Conservation (phyloP, 2,329 filamentous ascomycete genomes). For the Atkinsonella texensis region DNA sequence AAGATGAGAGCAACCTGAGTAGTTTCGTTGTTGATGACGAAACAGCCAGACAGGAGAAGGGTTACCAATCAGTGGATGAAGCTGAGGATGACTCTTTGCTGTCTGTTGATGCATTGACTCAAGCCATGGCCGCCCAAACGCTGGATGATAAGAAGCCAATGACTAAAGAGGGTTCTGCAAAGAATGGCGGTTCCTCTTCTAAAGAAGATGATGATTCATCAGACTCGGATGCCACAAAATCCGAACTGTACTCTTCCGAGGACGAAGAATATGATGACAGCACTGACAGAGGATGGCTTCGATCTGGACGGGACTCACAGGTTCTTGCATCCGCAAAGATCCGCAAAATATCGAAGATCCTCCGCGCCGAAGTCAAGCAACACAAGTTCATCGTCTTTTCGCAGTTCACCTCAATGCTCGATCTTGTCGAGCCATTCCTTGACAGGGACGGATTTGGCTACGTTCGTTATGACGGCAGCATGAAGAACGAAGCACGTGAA, state of each 20-base stretch:
- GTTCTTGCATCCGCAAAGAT: slow-evolving; percentile 80
- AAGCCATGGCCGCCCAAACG: slow-evolving; percentile 25
- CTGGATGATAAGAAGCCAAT: slow-evolving; percentile 15
- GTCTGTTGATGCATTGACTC: slow-evolving; percentile 24
- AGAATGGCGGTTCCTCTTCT: slow-evolving; percentile 18
- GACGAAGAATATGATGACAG: slow-evolving; percentile 19
- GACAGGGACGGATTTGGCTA: slow-evolving; percentile 61
- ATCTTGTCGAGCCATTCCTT: slow-evolving; percentile 89
- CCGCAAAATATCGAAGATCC: slow-evolving; percentile 67
- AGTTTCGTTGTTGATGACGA: slow-evolving; percentile 46
- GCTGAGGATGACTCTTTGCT: slow-evolving; percentile 21
- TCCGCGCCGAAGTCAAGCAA: slow-evolving; percentile 62
- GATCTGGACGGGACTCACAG: slow-evolving; percentile 13
- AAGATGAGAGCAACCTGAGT: slow-evolving; percentile 35
- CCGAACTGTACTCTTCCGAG: slow-evolving; percentile 23
- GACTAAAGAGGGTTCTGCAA: slow-evolving; percentile 4
- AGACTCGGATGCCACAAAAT: slow-evolving; percentile 26
- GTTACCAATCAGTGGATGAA: slow-evolving; percentile 14
- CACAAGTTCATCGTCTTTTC: slow-evolving; percentile 99
- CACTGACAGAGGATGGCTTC: slow-evolving; percentile 20
- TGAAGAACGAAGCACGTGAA: slow-evolving; percentile 89
- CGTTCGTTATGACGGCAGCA: slow-evolving; percentile 86
- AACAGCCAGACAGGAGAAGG: slow-evolving; percentile 20
- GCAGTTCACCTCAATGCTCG: slow-evolving; percentile 96
- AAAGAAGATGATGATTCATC: slow-evolving; percentile 18